Evolutionary conservation across 192 early-diverging fungal genomes (phyloP).

Genomic region (Linnemannia hyalina): DNA sequence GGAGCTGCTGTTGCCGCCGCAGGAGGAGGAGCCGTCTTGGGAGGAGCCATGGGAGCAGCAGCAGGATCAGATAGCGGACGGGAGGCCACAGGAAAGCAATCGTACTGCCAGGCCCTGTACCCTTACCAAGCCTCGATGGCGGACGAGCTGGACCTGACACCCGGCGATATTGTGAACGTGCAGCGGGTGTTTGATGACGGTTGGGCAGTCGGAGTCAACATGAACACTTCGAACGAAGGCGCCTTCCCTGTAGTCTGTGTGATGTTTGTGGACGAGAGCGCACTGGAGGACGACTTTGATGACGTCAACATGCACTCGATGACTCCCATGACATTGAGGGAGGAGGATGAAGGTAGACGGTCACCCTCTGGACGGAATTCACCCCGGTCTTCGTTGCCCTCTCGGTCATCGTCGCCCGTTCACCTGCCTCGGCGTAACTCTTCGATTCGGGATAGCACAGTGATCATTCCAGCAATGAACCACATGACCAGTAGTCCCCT

Average conservation of each 20-base stretch:
- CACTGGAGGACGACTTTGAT: conserved; percentile 52
- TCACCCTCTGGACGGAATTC: conserved; percentile 51
- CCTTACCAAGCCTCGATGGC: conserved; percentile 77
- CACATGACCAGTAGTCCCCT: conserved; percentile 31
- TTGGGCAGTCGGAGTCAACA: conserved; percentile 89
- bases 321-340: conserved; percentile 48
- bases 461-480: conserved; percentile 19
- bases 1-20: neutral
- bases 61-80: conserved; percentile 8
- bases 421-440: conserved; percentile 50
- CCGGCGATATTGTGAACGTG: conserved; percentile 80
- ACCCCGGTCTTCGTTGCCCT: conserved; percentile 47
- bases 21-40: conserved; percentile 9
- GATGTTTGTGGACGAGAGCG: conserved; percentile 56
- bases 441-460: conserved; percentile 52
- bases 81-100: conserved; percentile 30
- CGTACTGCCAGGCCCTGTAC: conserved; percentile 55
- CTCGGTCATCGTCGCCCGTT: conserved; percentile 48
- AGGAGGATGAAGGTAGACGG: conserved; percentile 50
- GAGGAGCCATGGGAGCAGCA: conserved; percentile 8
- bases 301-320: conserved; percentile 54
- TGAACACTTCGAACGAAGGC: conserved; percentile 76
- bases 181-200: conserved; percentile 88
- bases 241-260: conserved; percentile 91
- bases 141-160: conserved; percentile 82